Conservation (phyloP, 495 filamentous ascomycete species). For the Venustampulla echinocandica region DNA sequence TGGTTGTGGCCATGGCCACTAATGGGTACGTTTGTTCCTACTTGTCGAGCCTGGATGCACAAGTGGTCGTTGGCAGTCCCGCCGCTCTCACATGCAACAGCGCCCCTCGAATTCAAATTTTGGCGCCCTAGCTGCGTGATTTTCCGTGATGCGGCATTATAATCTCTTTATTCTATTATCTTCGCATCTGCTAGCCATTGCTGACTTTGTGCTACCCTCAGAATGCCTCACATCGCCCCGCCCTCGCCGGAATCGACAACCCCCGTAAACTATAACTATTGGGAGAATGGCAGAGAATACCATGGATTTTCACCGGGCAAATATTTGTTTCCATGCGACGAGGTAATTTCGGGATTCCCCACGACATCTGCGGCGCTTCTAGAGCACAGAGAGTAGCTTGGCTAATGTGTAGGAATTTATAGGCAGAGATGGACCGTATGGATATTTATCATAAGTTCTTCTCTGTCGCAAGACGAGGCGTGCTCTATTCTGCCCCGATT, state of each 20-base stretch:
- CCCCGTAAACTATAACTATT: conserved; percentile 7
- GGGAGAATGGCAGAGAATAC: conserved; percentile 21
- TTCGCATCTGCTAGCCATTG: neutral
- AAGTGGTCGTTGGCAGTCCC: neutral
- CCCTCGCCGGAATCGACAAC: neutral
- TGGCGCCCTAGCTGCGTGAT: neutral
- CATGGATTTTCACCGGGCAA: conserved; percentile 17
- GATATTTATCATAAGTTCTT: conserved; percentile 75
- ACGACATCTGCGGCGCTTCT: neutral
- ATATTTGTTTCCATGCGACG: conserved; percentile 25
- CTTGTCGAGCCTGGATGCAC: neutral
- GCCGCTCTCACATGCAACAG: neutral
- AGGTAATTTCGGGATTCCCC: conserved; percentile 16
- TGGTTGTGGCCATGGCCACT: conserved; percentile 21
- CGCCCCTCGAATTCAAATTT: neutral
- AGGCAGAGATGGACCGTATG: conserved; percentile 64
- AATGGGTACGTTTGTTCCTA: conserved; percentile 18
- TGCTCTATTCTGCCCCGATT: conserved; percentile 49
- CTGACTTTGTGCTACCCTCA: conserved; percentile 6
- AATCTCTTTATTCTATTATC: neutral
- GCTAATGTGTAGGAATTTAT: conserved; percentile 6
- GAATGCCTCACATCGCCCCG: conserved; percentile 14
- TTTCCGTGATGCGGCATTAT: neutral
- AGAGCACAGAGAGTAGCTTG: neutral
- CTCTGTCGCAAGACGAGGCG: conserved; percentile 52